Percentiles rank a stretch among this genome's conserved stretches.
Evolutionary conservation across 805 yeast genomes (phyloP).

Genomic region (Candida succiphila): DNA sequence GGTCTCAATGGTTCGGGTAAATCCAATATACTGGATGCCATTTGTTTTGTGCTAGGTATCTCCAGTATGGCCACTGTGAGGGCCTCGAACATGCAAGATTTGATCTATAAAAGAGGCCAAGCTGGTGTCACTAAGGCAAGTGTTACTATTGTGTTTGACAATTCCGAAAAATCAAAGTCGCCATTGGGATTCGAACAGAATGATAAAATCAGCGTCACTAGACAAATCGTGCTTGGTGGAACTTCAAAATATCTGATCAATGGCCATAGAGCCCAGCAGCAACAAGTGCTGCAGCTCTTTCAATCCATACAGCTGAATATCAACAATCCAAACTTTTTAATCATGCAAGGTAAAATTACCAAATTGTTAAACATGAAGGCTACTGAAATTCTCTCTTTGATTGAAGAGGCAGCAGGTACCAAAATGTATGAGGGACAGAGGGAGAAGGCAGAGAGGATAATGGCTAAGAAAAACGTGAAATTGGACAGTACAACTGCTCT

Average conservation of each 20-base stretch:
- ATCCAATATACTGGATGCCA: constrained; percentile 92
- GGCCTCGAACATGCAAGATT: constrained; percentile 86
- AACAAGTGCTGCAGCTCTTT: constrained; percentile 78
- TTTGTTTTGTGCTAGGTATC: constrained; percentile 96
- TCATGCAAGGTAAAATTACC: constrained; percentile 98
- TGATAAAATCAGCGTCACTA: constrained; percentile 76
- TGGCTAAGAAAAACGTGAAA: constrained; percentile 84
- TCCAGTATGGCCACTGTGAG: constrained; percentile 91
- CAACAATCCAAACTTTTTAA: constrained; percentile 92
- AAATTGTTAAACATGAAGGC: constrained; percentile 97
- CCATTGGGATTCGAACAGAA: constrained; percentile 84
- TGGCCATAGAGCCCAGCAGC: constrained; percentile 95
- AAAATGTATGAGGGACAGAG: constrained; percentile 90
- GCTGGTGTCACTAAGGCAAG: constrained; percentile 97
- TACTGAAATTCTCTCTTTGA: constrained; percentile 74
- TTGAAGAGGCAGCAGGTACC: constrained; percentile 98
- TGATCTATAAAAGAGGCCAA: constrained; percentile 94
- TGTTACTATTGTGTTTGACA: constrained; percentile 93
- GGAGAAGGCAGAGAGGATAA: constrained; percentile 83
- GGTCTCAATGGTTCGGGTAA: constrained; percentile 98
- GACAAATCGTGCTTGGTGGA: constrained; percentile 88
- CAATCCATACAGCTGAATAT: constrained; percentile 94
- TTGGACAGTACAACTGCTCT: constrained; percentile 66
- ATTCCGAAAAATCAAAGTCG: constrained; percentile 59
- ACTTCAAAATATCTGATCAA: constrained; percentile 86